A percentile compares a stretch with the other conserved stretches of the same genome.
These are phyloP conservation scores for Pseudevernia furfuracea DNA, from an alignment of 495 filamentous ascomycete species.

Conservation along the genomic window DNA sequence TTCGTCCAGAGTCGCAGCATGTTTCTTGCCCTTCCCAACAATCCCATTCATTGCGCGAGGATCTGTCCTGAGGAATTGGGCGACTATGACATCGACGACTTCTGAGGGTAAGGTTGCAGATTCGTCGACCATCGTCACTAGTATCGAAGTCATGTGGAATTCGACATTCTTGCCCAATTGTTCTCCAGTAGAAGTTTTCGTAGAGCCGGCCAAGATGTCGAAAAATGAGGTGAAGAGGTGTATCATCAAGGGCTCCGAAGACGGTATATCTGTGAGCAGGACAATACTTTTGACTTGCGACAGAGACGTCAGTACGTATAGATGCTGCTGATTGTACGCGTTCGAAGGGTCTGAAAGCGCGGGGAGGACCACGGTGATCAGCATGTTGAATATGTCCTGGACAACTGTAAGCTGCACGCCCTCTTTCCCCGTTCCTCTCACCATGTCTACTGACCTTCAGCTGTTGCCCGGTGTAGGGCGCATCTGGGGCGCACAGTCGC, in stretches of 20 bases:
- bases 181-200: constrained; percentile 66
- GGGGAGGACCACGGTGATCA: constrained; percentile 73
- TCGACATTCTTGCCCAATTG: constrained; percentile 84
- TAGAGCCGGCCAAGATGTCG: constrained; percentile 77
- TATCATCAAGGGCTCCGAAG: constrained; percentile 64
- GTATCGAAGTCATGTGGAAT: constrained; percentile 77
- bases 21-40: constrained; percentile 50
- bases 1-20: constrained; percentile 49
- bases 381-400: constrained; percentile 89
- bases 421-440: constrained; percentile 2
- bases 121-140: constrained; percentile 83
- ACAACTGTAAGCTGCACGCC: constrained; percentile 15
- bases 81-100: constrained; percentile 88
- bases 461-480: constrained; percentile 83
- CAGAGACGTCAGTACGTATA: constrained; percentile 80
- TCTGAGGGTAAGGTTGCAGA: constrained; percentile 66
- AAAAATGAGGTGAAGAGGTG: constrained; percentile 82
- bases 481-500: constrained; percentile 87
- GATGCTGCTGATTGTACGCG: constrained; percentile 86
- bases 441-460: constrained; percentile 61
- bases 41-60: constrained; percentile 45
- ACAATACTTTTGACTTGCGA: constrained; percentile 91
- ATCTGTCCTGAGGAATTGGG: constrained; percentile 86
- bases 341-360: constrained; percentile 80
- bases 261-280: constrained; percentile 82